phyloP scores from a whole-genome alignment of 176 grass and related monocot species.

The Oryza glumipatula region DNA sequence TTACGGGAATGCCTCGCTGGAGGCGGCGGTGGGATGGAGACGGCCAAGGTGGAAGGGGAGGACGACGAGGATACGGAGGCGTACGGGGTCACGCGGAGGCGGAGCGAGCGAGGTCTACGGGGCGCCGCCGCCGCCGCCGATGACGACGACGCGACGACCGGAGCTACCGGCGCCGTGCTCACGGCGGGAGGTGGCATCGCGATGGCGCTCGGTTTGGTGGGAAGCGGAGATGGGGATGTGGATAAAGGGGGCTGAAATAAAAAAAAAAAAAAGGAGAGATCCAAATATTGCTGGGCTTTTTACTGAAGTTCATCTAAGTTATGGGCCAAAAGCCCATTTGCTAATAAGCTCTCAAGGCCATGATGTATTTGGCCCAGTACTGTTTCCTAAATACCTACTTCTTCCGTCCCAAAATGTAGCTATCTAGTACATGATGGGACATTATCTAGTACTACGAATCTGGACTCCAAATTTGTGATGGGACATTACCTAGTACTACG shows the following conservation, averaged over 20 bases:
- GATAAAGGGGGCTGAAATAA: conserved; percentile 16
- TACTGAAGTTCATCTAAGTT: no score
- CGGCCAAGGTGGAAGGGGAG: conserved; percentile 4
- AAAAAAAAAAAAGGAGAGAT: not conserved
- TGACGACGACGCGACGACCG: conserved; percentile 56
- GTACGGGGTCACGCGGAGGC: conserved; percentile 65
- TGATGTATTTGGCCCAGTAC: no score
- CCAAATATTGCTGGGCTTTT: no score
- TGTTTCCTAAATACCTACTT: no score
- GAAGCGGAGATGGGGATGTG: not conserved
- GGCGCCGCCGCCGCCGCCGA: conserved; percentile 20
- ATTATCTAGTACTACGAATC: no score
- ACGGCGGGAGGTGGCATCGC: not conserved
- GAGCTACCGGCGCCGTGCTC: conserved; percentile 23
- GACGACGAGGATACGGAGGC: conserved; percentile 62
- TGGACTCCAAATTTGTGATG: no score
- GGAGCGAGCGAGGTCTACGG: conserved; percentile 32
- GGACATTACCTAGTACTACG: no score
- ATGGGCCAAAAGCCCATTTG: no score
- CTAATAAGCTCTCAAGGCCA: no score
- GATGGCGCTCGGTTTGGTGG: not conserved
- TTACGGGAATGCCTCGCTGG: conserved; percentile 61
- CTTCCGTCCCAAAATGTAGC: no score
- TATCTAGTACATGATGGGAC: no score
- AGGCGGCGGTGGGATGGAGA: not conserved